Evolutionary conservation across 1,139 yeast genomes (phyloP), one percentile per base, ranked within the genome.

Genomic region (Saccharomyces hybrid): DNA sequence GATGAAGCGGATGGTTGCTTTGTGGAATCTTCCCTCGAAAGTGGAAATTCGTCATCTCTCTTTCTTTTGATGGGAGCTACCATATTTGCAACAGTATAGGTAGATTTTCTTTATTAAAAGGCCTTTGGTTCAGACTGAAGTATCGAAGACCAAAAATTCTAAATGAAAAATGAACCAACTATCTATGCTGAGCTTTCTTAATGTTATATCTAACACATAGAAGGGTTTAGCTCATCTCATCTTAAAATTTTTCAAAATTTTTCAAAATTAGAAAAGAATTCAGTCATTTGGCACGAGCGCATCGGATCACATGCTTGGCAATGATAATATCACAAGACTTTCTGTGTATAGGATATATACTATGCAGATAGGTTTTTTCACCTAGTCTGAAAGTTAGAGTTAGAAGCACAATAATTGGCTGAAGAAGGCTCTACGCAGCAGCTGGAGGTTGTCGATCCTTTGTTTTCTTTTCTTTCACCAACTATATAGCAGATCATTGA

Each of bases 21-120:
- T 3, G 76, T 72, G 16, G 62, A 60, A 59, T 73, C 76, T 57
- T 70, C 69, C 55, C 75, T 69, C 25, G 65, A 60, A 46, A 73
- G 60, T 48, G 76, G 76, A 42, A 72, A 72, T 55, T 70, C 75
- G 50, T 70, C 72, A 27, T 72, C 70, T 63, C 73, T 71, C 62
- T 70, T 72, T 66, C 75, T 70, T 57, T 73, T 73, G 48, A 61
- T 59, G 51, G 62, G 55, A 51, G 56, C 56, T 52, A 51, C 54
- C 60, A 58, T 57, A 31, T 31, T 31, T 31, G 34, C 34, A 31
- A 31, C 34, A 31, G 34, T 31, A 31, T 31, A 31, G 34, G 34
- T 31, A 31, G 34, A 31, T 31, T 31, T 31, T 31, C 34, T 31
- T 31, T 31, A 31, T 31, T 31, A 31, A 31, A 31, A 31, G 34